phyloP scores from a whole-genome alignment of 73 alveolate species.

The Uronychia binucleata region DNA sequence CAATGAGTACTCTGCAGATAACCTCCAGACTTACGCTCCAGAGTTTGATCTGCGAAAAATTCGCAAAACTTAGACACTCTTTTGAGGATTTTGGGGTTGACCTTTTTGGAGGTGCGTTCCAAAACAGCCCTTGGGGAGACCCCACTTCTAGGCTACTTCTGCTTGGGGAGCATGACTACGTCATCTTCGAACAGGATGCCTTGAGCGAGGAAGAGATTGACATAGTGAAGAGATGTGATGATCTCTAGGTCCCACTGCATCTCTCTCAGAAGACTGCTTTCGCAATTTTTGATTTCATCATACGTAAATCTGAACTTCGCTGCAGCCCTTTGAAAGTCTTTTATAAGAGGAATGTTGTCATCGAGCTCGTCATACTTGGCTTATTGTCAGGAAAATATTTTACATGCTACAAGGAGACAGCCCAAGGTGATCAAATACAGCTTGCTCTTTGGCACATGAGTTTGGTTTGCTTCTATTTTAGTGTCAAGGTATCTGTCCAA shows the following conservation, averaged over 20 bases:
- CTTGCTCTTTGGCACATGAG: neutral
- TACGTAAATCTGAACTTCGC: neutral
- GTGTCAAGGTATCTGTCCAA: neutral
- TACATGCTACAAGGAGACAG: neutral
- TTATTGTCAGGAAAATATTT: neutral
- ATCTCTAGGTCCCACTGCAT: neutral
- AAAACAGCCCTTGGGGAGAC: neutral
- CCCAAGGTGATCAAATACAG: neutral
- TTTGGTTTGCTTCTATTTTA: neutral
- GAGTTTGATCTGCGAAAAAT: neutral
- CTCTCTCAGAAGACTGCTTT: neutral
- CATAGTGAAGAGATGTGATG: neutral
- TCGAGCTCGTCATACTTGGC: neutral
- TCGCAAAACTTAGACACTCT: neutral
- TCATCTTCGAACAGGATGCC: neutral
- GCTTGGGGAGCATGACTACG: neutral
- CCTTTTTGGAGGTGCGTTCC: neutral
- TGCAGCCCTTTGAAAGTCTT: neutral
- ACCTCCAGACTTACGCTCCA: neutral
- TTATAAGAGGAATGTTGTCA: neutral
- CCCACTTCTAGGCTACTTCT: neutral
- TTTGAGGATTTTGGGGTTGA: neutral
- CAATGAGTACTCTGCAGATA: neutral
- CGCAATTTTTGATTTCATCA: neutral
- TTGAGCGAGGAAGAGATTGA: neutral